These are phyloP conservation scores for Stevia rebaudiana DNA, from an alignment of 140 eudicot genomes.

Conservation along the genomic window DNA sequence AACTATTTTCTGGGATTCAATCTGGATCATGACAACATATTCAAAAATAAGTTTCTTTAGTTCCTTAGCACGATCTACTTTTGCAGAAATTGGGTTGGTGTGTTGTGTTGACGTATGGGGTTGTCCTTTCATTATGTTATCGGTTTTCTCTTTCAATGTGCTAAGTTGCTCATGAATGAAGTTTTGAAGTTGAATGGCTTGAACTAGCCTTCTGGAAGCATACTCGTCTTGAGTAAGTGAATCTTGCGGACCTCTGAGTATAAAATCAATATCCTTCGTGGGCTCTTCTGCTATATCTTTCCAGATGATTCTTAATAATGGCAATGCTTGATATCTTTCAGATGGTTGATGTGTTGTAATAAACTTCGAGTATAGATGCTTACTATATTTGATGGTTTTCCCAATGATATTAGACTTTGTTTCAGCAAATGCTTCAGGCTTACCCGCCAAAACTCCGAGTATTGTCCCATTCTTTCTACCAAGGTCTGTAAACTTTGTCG, in stretches of 20 bases:
- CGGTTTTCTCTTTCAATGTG: background rate
- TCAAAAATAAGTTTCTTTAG: background rate
- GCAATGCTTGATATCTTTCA: background rate
- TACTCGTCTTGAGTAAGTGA: background rate
- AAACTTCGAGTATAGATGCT: background rate
- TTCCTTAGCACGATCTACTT: background rate
- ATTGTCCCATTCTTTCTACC: background rate
- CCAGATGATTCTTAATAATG: background rate
- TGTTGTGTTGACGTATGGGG: background rate
- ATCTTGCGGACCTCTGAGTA: constrained; percentile 2
- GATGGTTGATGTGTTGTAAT: background rate
- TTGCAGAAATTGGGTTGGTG: background rate
- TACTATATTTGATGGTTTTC: background rate
- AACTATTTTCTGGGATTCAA: background rate
- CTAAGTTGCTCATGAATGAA: background rate
- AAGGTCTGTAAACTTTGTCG: background rate
- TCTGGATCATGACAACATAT: background rate
- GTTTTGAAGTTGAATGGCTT: background rate
- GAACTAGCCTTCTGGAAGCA: background rate
- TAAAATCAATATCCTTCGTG: background rate
- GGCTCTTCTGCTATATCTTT: background rate
- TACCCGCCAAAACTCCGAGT: background rate
- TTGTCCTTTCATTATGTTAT: background rate
- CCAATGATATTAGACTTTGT: background rate
- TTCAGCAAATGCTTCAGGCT: background rate